Base-by-base conservation (phyloP, 2,329 filamentous ascomycete genomes). In the Hirsutella rhossiliensis region DNA sequence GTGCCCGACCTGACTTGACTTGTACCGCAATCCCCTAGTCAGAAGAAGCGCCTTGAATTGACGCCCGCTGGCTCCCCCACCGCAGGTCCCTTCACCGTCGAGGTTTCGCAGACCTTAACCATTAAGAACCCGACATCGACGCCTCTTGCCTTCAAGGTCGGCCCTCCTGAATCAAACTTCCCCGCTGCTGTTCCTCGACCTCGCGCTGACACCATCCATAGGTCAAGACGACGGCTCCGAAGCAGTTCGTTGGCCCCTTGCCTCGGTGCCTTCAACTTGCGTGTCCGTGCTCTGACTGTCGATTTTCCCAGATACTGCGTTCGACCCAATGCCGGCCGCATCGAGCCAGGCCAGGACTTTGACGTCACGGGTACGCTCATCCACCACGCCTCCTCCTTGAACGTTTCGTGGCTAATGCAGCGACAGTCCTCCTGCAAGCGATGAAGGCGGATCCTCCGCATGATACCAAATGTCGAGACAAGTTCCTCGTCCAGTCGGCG, bases 141-240 rank as follows among this genome's bases (percentile, higher is more conserved):
- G 37, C 79, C 80, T 8, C 68, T 84, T 51, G 80, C 79, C 34
- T 84, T 84, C 70, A 84, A 84, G 76, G 79, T 82, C 71, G 49
- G 68, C 46, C 4, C 29, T 23, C 12, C 15, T 17, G n/a, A 1
- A n/a, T 8, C 17, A 18, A 7, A 7, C 13, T 2, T 37, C 17
- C 17, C 11, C 15, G 15, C 17, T 11, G 7, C 18, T 8, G 5
- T n/a, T n/a, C 34, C 15, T 15, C 17, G 9, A 15, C 18, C 17
- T 5, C 13, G n/a, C 12, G 42, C 50, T 58, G 30, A 56, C 44
- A 38, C 23, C 38, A n/a, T 34, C 43, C 32, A 13, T 55, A 95
- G 88, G 92, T 98, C 66, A 98, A 98, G 80, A 98, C 92, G 41
- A 98, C 92, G 50, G 92, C 92, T 41, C 92, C 92, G 30, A 97